Conservation (phyloP, 2,329 filamentous ascomycete genomes). For the Thelonectria discophora region DNA sequence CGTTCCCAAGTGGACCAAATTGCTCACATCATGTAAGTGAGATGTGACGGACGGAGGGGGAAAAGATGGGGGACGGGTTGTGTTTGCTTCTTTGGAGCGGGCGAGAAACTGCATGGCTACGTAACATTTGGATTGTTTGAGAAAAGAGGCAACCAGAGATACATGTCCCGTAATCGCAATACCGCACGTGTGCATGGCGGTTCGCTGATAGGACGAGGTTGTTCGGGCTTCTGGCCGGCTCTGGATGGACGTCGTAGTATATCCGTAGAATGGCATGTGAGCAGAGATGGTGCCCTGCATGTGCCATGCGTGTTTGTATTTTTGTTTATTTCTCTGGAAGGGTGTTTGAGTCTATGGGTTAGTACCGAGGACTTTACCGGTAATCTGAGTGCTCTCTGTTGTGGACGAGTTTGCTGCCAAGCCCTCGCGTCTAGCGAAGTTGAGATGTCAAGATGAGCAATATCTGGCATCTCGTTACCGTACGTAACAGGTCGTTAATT, state of each 20-base stretch:
- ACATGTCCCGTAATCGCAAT: background rate
- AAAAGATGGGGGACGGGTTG: conserved; percentile 2
- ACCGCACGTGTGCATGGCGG: conserved; percentile 17
- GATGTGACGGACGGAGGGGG: background rate
- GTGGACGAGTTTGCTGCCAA: too few species aligned
- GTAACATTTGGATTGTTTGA: background rate
- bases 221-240: conserved; percentile 8
- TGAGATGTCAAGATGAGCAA: too few species aligned
- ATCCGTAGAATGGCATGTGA: background rate
- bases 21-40: background rate
- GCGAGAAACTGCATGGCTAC: background rate
- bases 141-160: too few species aligned
- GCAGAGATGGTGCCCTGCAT: background rate
- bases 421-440: too few species aligned
- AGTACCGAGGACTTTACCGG: too few species aligned
- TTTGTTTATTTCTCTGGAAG: background rate
- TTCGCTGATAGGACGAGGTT: conserved; percentile 17
- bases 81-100: background rate
- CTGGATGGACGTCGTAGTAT: background rate
- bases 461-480: too few species aligned
- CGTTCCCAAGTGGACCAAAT: background rate
- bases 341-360: background rate
- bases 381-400: too few species aligned
- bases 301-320: background rate
- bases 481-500: too few species aligned